Conservation (phyloP, 768 basidiomycete species). For the Naganishia friedmannii region DNA sequence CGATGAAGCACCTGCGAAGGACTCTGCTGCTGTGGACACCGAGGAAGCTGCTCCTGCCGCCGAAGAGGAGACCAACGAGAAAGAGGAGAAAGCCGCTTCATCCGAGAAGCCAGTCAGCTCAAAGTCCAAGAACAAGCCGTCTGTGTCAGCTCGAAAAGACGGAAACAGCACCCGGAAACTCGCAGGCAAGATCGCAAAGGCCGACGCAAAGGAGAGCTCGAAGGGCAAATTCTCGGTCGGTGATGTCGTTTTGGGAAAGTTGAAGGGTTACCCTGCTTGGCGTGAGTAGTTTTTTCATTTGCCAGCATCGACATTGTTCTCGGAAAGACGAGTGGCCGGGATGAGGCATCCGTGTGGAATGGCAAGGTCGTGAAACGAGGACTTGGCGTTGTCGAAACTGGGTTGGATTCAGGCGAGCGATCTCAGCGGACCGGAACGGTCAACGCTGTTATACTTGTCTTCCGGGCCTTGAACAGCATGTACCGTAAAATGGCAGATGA, state of each 20-base stretch:
- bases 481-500: background rate
- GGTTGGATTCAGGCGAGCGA: no score
- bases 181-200: slow-evolving; percentile 13
- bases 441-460: no score
- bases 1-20: slow-evolving; percentile 20
- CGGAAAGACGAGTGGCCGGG: no score
- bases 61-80: slow-evolving; percentile 28
- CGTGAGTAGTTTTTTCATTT: slow-evolving; percentile 61
- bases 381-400: no score
- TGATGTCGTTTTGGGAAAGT: slow-evolving; percentile 85
- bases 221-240: slow-evolving; percentile 60
- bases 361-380: no score
- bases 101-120: slow-evolving; percentile 26
- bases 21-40: slow-evolving; percentile 30
- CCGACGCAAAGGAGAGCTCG: slow-evolving; percentile 1
- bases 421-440: no score
- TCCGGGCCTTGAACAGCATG: background rate
- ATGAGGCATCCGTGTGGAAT: no score
- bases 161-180: slow-evolving; percentile 9
- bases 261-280: slow-evolving; percentile 94
- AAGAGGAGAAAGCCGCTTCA: slow-evolving; percentile 26
- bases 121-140: slow-evolving; percentile 17
- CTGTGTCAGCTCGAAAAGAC: background rate
- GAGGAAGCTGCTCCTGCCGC: slow-evolving; percentile 25
- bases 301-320: background rate